A percentile compares a stretch with the other conserved stretches of the same genome.
These are phyloP conservation scores for Rosa lucieae DNA, from an alignment of 306 rosid genomes.

Conservation along the genomic window DNA sequence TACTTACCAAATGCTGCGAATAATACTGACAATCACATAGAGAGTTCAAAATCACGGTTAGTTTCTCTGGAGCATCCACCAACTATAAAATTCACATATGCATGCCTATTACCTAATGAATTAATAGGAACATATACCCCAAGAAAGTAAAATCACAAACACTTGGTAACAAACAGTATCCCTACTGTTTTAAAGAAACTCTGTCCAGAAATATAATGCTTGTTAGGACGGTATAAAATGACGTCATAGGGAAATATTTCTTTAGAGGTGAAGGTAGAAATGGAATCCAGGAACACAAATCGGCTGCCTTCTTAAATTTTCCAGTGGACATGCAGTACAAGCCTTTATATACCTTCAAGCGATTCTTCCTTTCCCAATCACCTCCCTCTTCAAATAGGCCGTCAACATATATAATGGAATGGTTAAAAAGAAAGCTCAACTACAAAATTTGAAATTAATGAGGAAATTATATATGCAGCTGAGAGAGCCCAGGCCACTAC, in stretches of 20 bases:
- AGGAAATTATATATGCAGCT: constrained; percentile 1
- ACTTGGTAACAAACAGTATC: constrained; percentile 13
- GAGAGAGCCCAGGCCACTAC: constrained; percentile 23
- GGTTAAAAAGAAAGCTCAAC: constrained; percentile 26
- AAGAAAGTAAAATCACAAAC: constrained; percentile 8
- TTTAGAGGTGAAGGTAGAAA: constrained; percentile 88
- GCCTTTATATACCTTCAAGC: constrained; percentile 91
- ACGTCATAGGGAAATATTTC: constrained; percentile 84
- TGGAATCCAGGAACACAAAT: constrained; percentile 84
- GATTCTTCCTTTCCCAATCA: constrained; percentile 98
- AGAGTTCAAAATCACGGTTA: constrained; percentile 85
- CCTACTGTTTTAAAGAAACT: constrained; percentile 95
- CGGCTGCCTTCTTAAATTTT: constrained; percentile 84
- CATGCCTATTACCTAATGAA: constrained; percentile 4
- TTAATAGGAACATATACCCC: neutral
- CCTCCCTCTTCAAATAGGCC: constrained; percentile 99
- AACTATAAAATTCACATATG: constrained; percentile 41
- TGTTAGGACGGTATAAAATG: constrained; percentile 84
- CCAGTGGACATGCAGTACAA: constrained; percentile 85
- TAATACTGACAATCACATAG: constrained; percentile 77
- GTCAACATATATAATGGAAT: constrained; percentile 30
- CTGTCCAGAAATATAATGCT: constrained; percentile 92
- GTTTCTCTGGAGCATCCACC: constrained; percentile 93
- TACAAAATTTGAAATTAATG: constrained; percentile 11
- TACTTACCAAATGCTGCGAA: constrained; percentile 87